Percentiles rank a stretch among this genome's conserved stretches.
phyloP scores from a whole-genome alignment of 345 rosid genomes.

The Durio zibethinus region DNA sequence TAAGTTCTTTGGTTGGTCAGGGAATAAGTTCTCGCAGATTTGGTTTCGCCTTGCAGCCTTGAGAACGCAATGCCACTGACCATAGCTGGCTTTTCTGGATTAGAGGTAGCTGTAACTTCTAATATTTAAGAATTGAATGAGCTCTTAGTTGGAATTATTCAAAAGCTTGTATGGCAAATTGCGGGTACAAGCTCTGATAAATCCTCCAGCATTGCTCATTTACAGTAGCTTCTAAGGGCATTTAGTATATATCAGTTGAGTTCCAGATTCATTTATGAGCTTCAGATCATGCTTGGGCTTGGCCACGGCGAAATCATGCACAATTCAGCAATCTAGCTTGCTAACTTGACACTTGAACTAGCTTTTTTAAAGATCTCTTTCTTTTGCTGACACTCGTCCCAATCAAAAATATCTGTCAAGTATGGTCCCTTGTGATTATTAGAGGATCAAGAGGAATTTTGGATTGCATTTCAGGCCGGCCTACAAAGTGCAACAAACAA shows the following conservation, averaged over 20 bases:
- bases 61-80: neutral
- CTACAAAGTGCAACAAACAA: constrained; percentile 19
- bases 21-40: no score
- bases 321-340: neutral
- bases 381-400: neutral
- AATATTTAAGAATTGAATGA: neutral
- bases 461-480: constrained; percentile 31
- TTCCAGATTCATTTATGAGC: neutral
- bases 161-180: neutral
- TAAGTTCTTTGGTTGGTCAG: no score
- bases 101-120: neutral
- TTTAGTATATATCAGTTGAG: neutral
- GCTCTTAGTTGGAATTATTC: neutral
- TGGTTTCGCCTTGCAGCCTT: neutral
- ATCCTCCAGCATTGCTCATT: neutral
- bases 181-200: neutral
- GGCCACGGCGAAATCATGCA: neutral
- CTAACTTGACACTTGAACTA: neutral
- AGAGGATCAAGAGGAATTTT: constrained; percentile 23
- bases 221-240: neutral
- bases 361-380: neutral
- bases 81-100: neutral
- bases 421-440: constrained; percentile 22
- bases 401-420: neutral
- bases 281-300: neutral